Evolutionary conservation across 1,284 basidiomycete species (phyloP), one percentile per base, ranked within the genome.

Genomic region (Albatrellus sp.): DNA sequence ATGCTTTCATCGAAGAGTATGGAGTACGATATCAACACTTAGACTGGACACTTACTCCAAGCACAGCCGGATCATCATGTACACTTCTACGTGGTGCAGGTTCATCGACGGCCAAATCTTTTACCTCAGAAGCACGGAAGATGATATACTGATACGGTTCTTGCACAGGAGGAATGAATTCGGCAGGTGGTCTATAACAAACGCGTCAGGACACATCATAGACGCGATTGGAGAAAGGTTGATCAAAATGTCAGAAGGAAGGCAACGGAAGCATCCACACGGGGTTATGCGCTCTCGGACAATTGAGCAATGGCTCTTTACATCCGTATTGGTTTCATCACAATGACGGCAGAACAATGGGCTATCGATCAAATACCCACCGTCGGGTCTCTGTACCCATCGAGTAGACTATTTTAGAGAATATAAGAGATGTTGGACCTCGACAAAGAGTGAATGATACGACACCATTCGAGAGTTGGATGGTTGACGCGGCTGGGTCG

Each of bases 361-460:
- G 24, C 29, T 41, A 39, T 46, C 35, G 20, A 42, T 10, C 11
- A 7, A 61, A 51, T 33, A 69, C 81, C 67, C 64, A 88, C 75
- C 83, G 74, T 56, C 89, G 77, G 47, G 77, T 72, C 60, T 91
- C 88, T 5, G 89, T 91, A 32, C 88, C 88, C 85, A 90, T 89
- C 37, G 86, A 90, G 56, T 73, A 88, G 33, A 91, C 89, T 89
- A 46, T 6, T 16, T 17, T 40, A 39, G 31, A 34, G 36, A 45
- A 16, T 13, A 44, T 8, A 39, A 35, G 42, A 14, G 30, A 40
- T 20, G 72, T 57, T 90, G 83, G 51, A 92, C 89, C 5, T 88
- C 90, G 24, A 24, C 24, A 24, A 24, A 24, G n/a, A 24, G 24
- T 24, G 24, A 7, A 24, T 24, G 24, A 33, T 37, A 30, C 36